Base-by-base conservation (phyloP, 257 asterid genomes). In the Fraxinus quadrangulata region DNA sequence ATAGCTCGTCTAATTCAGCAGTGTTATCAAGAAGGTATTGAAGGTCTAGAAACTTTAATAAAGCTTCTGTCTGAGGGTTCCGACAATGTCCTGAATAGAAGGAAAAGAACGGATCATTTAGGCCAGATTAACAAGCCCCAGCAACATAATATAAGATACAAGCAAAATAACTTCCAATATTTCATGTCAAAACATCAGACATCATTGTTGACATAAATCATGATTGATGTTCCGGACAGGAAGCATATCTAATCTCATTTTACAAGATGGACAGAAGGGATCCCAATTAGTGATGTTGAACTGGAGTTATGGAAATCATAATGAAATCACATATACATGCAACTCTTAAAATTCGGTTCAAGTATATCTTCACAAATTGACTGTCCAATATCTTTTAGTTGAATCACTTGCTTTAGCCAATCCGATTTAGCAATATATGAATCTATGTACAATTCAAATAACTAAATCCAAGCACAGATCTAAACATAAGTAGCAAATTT, bases 51-150 rank as follows among this genome's bases (percentile, higher is more conserved):
- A 95, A 85, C 85, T 93, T 84, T 49, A 91, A 83, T 73, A 95
- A 78, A 81, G 92, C 94, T 81, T 86, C 91, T 67, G 99, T 91
- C 82, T 93, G 98, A 80, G 97, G 95, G 85, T 93, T 93, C 83
- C 92, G 88, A 68, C 77, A 81, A 75, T 89, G 94, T 73, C 86
- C 97, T 93, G 78, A 68, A 84, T 30, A 79, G 30, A 63, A 68
- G 65, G 33, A 68, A 45, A 67, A 73, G 31, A 23, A 67, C 75
- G 31, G 19, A 72, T 72, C 21, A 61, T 75, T 77, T n/a, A 82
- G 75, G 59, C 0, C 30, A 24, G 75, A 63, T 66, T 77, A 80
- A 2, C 70, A 63, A 34, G 33, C 28, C 21, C 71, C 30, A 73
- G 16, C 66, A 68, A 2, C 67, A n/a, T 28, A 54, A 26, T 17